Conservation (phyloP, 2,329 filamentous ascomycete species). For the Fusarium pseudograminearum region DNA sequence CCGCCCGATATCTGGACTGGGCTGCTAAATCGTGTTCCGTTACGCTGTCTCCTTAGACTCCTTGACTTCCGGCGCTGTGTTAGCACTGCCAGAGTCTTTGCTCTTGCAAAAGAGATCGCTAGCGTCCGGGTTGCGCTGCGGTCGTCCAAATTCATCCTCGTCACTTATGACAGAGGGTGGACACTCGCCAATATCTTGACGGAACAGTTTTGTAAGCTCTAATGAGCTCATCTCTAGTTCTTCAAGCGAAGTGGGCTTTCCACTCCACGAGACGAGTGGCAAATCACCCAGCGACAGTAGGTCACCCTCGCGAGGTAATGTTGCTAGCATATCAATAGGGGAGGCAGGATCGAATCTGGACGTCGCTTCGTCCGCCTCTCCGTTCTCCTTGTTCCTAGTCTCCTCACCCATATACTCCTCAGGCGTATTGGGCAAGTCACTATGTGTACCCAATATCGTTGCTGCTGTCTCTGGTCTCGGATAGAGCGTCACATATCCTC, state of each 20-base stretch:
- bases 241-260: constrained; percentile 57
- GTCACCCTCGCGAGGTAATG: constrained; percentile 58
- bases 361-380: constrained; percentile 48
- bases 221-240: constrained; percentile 59
- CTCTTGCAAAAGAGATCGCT: constrained; percentile 74
- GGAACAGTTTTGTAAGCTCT: constrained; percentile 70
- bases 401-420: constrained; percentile 70
- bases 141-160: constrained; percentile 33
- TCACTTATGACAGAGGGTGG: constrained; percentile 34
- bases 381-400: constrained; percentile 43
- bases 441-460: constrained; percentile 79
- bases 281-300: constrained; percentile 61
- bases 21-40: constrained; percentile 4
- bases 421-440: constrained; percentile 77
- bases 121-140: constrained; percentile 54
- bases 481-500: constrained; percentile 84
- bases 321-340: constrained; percentile 60
- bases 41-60: constrained; percentile 41
- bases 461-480: constrained; percentile 69
- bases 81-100: constrained; percentile 21
- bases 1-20: constrained; percentile 5
- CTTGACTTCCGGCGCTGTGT: constrained; percentile 1
- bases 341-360: constrained; percentile 58
- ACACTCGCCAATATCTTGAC: constrained; percentile 76
- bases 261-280: constrained; percentile 74